phyloP scores from a whole-genome alignment of 306 rosid genomes.

The Citrullus mucosospermus region DNA sequence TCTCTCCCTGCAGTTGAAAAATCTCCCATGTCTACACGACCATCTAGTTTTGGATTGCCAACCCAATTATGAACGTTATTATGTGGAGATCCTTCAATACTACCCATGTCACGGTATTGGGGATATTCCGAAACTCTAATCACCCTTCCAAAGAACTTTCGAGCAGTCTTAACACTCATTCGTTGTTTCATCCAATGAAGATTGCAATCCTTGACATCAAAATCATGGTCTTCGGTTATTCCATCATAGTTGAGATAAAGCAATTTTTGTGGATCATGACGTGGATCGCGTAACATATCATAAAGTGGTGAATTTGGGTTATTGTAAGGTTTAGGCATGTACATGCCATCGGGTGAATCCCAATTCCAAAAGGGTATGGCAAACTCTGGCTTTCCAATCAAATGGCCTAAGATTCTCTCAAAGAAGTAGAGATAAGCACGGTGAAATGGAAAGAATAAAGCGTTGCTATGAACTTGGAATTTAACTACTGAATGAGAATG shows the following conservation, averaged over 20 bases:
- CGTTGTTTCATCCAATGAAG: slow-evolving; percentile 49
- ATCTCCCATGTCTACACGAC: slow-evolving; percentile 47
- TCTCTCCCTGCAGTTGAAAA: slow-evolving; percentile 61
- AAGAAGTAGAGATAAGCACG: slow-evolving; percentile 62
- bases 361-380: slow-evolving; percentile 70
- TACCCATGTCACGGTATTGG: slow-evolving; percentile 26
- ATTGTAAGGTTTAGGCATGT: slow-evolving; percentile 31
- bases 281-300: no score
- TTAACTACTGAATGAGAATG: slow-evolving; percentile 48
- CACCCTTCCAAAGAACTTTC: slow-evolving; percentile 38
- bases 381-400: slow-evolving; percentile 52
- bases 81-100: slow-evolving; percentile 22
- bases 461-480: slow-evolving; percentile 46
- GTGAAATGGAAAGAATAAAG: slow-evolving; percentile 79
- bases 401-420: slow-evolving; percentile 49
- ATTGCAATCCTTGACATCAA: slow-evolving; percentile 17
- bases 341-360: slow-evolving; percentile 49
- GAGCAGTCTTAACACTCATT: slow-evolving; percentile 34
- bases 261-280: no score
- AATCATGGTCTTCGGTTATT: not conserved
- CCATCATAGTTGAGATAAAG: no score
- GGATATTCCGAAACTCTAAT: slow-evolving; percentile 27
- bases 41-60: slow-evolving; percentile 7
- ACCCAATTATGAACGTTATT: not conserved
- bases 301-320: slow-evolving; percentile 13